Conservation (phyloP, 2,329 filamentous ascomycete species). For the Penicillium nordicum region DNA sequence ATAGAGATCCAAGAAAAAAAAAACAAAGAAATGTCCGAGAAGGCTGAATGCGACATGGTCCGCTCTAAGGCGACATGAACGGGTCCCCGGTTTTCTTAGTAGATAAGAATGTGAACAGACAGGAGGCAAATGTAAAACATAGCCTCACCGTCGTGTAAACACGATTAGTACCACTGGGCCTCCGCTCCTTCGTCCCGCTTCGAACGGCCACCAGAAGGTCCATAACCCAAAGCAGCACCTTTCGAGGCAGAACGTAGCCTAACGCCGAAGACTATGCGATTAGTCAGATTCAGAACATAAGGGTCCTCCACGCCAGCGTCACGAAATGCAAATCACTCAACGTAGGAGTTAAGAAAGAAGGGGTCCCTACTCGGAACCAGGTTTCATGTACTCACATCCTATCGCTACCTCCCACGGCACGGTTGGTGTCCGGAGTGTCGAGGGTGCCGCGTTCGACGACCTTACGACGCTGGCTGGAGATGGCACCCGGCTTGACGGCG, state of each 20-base stretch:
- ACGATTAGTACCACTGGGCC: slow-evolving; percentile 46
- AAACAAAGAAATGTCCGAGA: slow-evolving; percentile 33
- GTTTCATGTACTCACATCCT: slow-evolving; percentile 90
- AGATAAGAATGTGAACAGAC: slow-evolving; percentile 27
- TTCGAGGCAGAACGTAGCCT: slow-evolving; percentile 82
- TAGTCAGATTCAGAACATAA: slow-evolving; percentile 72
- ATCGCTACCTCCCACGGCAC: slow-evolving; percentile 75
- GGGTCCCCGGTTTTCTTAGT: slow-evolving; percentile 29
- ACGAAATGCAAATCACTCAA: slow-evolving; percentile 66
- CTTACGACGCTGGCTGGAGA: slow-evolving; percentile 76
- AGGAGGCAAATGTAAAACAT: slow-evolving; percentile 23
- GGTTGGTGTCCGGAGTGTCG: slow-evolving; percentile 69
- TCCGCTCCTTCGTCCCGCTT: slow-evolving; percentile 54
- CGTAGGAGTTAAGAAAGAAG: slow-evolving; percentile 67
- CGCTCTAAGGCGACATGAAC: slow-evolving; percentile 25
- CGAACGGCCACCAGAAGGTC: slow-evolving; percentile 49
- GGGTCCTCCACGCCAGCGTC: slow-evolving; percentile 69
- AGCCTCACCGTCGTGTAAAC: slow-evolving; percentile 30
- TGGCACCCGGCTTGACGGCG: slow-evolving; percentile 67
- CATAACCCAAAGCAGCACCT: slow-evolving; percentile 56
- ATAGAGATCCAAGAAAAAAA: slow-evolving; percentile 31
- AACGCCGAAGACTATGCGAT: slow-evolving; percentile 78
- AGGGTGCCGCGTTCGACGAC: slow-evolving; percentile 68
- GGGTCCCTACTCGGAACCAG: slow-evolving; percentile 80
- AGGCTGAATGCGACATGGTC: slow-evolving; percentile 30